phyloP scores from a whole-genome alignment of 2,329 filamentous ascomycete genomes.

The Chaetomiaceae sp. region DNA sequence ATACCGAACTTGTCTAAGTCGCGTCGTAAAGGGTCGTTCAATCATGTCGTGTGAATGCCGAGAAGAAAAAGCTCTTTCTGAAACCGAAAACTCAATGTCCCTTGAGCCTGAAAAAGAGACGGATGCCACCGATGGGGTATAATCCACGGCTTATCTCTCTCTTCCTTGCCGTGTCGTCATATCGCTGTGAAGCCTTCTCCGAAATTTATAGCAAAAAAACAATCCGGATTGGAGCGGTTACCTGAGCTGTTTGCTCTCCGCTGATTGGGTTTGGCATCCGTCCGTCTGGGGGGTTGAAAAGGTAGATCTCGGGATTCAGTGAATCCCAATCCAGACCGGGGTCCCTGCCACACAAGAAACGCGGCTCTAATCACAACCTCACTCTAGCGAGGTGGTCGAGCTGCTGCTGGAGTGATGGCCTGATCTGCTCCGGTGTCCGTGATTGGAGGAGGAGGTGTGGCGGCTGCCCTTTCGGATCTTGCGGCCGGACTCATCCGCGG shows the following conservation, averaged over 20 bases:
- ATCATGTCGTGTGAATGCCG: conserved; percentile 18
- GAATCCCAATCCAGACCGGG: conserved; percentile 13
- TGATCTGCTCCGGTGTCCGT: conserved; percentile 47
- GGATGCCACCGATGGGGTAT: conserved; percentile 27
- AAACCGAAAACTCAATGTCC: background rate
- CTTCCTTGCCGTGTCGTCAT: conserved; percentile 12
- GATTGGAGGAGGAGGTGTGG: conserved; percentile 38
- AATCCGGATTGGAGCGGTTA: conserved; percentile 9
- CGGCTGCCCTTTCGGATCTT: conserved; percentile 48
- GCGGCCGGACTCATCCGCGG: conserved; percentile 48
- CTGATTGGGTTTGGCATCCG: conserved; percentile 11
- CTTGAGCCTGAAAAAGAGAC: conserved; percentile 15
- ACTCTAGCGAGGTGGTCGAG: conserved; percentile 52
- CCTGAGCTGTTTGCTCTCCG: conserved; percentile 10
- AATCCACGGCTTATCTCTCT: conserved; percentile 19
- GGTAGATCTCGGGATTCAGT: conserved; percentile 11
- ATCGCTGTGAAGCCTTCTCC: conserved; percentile 36
- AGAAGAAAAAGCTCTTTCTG: background rate
- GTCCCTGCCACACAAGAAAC: conserved; percentile 12
- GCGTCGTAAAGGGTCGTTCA: conserved; percentile 19
- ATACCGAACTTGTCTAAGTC: conserved; percentile 13
- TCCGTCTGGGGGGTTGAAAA: background rate
- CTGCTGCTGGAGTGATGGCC: conserved; percentile 60
- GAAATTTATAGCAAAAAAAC: conserved; percentile 31
- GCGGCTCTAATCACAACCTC: conserved; percentile 14